A percentile compares a stretch with the other conserved stretches of the same genome.
These are phyloP conservation scores for Pseudisothecium myosuroides DNA, from an alignment of 225 moss, liverwort and hornwort genomes.

Conservation along the genomic window DNA sequence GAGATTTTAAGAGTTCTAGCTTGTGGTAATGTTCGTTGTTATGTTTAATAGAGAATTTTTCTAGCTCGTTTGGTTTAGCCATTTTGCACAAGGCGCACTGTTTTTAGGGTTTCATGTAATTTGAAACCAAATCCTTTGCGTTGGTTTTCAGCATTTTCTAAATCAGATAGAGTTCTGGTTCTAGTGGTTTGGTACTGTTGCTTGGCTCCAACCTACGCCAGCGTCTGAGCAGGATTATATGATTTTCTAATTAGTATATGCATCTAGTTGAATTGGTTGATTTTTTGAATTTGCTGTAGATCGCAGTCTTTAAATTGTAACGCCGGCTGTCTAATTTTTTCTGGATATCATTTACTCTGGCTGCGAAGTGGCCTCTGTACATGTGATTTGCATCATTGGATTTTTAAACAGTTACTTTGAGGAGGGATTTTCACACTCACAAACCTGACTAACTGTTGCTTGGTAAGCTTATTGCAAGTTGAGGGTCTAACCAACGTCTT, in stretches of 20 bases:
- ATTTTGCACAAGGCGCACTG: neutral
- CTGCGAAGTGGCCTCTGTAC: neutral
- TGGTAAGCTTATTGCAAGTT: neutral
- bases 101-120: neutral
- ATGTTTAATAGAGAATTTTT: neutral
- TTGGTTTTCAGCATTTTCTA: neutral
- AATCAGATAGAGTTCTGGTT: neutral
- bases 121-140: neutral
- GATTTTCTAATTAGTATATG: neutral
- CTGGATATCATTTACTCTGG: neutral
- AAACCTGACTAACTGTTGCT: neutral
- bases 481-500: neutral
- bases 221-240: neutral
- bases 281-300: neutral
- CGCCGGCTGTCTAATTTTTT: neutral
- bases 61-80: neutral
- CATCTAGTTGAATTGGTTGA: neutral
- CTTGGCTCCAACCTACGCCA: neutral
- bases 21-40: neutral
- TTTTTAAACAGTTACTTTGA: neutral
- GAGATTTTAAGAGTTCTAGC: neutral
- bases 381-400: neutral
- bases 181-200: neutral
- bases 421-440: neutral
- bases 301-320: neutral